A percentile compares a stretch with the other conserved stretches of the same genome.
Conservation (phyloP, 345 rosid species). For the Barbarea vulgaris region DNA sequence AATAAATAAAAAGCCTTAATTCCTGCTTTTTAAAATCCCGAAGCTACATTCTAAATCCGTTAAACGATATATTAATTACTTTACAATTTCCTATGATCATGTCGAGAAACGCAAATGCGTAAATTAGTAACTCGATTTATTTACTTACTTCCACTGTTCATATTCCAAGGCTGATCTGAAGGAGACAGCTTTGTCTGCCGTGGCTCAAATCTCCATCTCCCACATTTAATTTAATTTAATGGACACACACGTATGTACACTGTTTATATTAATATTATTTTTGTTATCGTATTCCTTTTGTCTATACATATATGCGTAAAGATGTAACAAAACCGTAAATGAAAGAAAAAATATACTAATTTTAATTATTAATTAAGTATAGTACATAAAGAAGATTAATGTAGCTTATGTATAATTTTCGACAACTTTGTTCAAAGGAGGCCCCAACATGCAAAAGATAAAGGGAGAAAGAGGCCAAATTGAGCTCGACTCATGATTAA, state of each 20-base stretch:
- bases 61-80: conserved; percentile 14
- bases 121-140: conserved; percentile 17
- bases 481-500: conserved; percentile 44
- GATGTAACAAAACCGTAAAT: background rate
- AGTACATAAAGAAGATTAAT: conserved; percentile 33
- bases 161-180: conserved; percentile 46
- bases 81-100: conserved; percentile 37
- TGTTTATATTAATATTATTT: conserved; percentile 1
- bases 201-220: conserved; percentile 42
- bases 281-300: conserved; percentile 33
- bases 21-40: conserved; percentile 39
- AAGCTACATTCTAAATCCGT: conserved; percentile 26
- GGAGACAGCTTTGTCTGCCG: conserved; percentile 46
- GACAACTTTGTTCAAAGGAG: conserved; percentile 40
- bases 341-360: background rate
- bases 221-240: conserved; percentile 32
- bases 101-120: conserved; percentile 37
- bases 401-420: conserved; percentile 29
- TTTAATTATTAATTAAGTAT: conserved; percentile 9
- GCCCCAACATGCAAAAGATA: conserved; percentile 42
- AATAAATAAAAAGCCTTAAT: conserved; percentile 15
- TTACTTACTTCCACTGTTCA: conserved; percentile 27
- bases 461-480: conserved; percentile 41
- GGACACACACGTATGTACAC: conserved; percentile 36
- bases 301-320: conserved; percentile 23